These are phyloP conservation scores for Sporothrix mexicana DNA, from an alignment of 2,329 filamentous ascomycete genomes.

Conservation along the genomic window DNA sequence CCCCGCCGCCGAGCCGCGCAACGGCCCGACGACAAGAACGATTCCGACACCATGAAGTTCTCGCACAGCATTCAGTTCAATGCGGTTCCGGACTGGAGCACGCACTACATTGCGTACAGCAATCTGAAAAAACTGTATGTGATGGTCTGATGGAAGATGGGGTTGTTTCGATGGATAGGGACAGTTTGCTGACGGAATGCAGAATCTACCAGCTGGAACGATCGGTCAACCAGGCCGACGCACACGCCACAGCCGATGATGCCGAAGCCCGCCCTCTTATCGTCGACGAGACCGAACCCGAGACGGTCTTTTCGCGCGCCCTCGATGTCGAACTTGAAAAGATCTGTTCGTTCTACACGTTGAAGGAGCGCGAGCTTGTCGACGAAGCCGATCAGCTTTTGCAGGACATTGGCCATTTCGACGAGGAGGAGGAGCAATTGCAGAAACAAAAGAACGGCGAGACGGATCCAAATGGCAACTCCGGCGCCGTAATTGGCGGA, in stretches of 20 bases:
- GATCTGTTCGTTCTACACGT: conserved; percentile 85
- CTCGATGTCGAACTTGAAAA: conserved; percentile 92
- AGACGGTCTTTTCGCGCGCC: conserved; percentile 79
- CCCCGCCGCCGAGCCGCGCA: conserved; percentile 27
- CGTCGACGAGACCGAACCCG: conserved; percentile 68
- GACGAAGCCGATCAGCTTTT: conserved; percentile 80
- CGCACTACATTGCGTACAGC: conserved; percentile 96
- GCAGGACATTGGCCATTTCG: conserved; percentile 71
- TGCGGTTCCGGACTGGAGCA: conserved; percentile 99
- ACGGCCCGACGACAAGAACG: conserved; percentile 49
- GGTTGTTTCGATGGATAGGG: background rate
- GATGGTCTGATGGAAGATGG: too few species aligned
- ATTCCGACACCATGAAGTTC: conserved; percentile 82
- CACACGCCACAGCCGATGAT: conserved; percentile 69
- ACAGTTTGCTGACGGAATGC: background rate
- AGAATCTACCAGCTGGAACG: conserved; percentile 97
- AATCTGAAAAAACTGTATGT: conserved; percentile 93
- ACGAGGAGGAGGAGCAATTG: conserved; percentile 60
- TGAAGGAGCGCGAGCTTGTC: conserved; percentile 87
- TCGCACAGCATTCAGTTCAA: conserved; percentile 99
- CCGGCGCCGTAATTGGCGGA: background rate
- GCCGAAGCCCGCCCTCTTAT: conserved; percentile 86
- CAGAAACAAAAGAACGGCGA: conserved; percentile 26
- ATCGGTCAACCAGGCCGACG: conserved; percentile 61
- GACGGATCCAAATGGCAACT: background rate